Evolutionary conservation across 139 green algal genomes (phyloP), one percentile per base, ranked within the genome.

Genomic region (Coccomyxa sp.): DNA sequence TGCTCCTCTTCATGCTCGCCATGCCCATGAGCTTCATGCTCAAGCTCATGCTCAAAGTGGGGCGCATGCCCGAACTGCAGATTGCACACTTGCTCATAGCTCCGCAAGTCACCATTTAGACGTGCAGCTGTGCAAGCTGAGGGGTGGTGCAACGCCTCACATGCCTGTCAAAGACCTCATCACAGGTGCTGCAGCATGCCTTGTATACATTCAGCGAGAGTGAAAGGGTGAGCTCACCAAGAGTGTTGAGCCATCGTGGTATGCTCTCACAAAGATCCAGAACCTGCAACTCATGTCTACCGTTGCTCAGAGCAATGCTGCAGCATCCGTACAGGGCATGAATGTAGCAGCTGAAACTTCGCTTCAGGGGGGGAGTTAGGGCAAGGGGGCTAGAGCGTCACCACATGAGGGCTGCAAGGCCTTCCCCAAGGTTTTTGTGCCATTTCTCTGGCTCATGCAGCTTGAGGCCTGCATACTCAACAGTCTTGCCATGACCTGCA

Each of bases 261-360:
- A 94, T 29, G 89, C 81, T n/a, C 90, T 72, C 38, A 89, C 91
- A 35, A 94, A 85, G 18, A 94, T 85, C 90, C 90, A 94, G 58
- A 94, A 92, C 87, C 87, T 92, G 86, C 54, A 71, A 38, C n/a
- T 31, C n/a, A 44, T 24, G 33, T 68, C n/a, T 31, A 27, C 16
- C n/a, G 38, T 78, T 6, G 3, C 37, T 29, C 70, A 76, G 31
- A 14, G 8, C 34, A 16, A 33, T 72, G n/a, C 72, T 34, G 5
- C 14, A 4, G 31, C 29, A 36, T 75, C 29, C 22, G 22, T 14
- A 27, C 24, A 55, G 38, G 8, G n/a, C 35, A 18, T 35, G 33
- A n/a, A n/a, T 54, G n/a, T 31, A 2, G 3, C 3, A 33, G 41
- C 70, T n/a, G 44, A 34, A 3, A 75, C 18, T 54, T 31, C 33